These are phyloP conservation scores for Phytophthora ohioensis DNA, from an alignment of 352 stramenopile genomes.

Conservation along the genomic window DNA sequence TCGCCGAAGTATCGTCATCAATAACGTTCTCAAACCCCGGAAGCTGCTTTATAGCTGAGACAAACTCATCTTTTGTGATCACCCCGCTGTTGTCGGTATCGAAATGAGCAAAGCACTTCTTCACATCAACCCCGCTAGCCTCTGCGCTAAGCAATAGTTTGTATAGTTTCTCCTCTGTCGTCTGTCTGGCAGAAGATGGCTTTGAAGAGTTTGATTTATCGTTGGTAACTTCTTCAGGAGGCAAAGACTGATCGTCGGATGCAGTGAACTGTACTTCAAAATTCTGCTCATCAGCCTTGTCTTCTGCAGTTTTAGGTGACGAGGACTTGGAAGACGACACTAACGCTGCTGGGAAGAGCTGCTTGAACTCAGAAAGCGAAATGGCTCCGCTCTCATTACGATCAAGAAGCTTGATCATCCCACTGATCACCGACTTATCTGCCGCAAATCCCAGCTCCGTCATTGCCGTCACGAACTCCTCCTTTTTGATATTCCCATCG, in stretches of 20 bases:
- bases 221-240: neutral
- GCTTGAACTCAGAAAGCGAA: slow-evolving; percentile 68
- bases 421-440: slow-evolving; percentile 40
- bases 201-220: neutral
- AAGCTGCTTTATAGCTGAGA: slow-evolving; percentile 52
- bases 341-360: slow-evolving; percentile 47
- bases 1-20: slow-evolving; percentile 42
- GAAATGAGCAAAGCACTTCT: slow-evolving; percentile 63
- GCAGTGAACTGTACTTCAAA: neutral
- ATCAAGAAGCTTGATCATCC: slow-evolving; percentile 65
- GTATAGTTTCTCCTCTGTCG: slow-evolving; percentile 34
- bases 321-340: neutral
- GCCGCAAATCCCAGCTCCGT: slow-evolving; percentile 55
- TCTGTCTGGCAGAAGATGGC: slow-evolving; percentile 6
- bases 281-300: neutral
- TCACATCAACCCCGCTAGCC: slow-evolving; percentile 44
- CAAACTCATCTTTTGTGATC: slow-evolving; percentile 65
- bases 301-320: neutral
- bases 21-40: slow-evolving; percentile 47
- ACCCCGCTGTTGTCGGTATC: slow-evolving; percentile 53
- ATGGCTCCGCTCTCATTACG: slow-evolving; percentile 71
- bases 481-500: slow-evolving; percentile 63
- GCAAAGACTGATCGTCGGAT: neutral
- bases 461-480: slow-evolving; percentile 71
- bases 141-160: slow-evolving; percentile 43